Conservation (phyloP, 140 eudicot species). For the Senecio squalidus region DNA sequence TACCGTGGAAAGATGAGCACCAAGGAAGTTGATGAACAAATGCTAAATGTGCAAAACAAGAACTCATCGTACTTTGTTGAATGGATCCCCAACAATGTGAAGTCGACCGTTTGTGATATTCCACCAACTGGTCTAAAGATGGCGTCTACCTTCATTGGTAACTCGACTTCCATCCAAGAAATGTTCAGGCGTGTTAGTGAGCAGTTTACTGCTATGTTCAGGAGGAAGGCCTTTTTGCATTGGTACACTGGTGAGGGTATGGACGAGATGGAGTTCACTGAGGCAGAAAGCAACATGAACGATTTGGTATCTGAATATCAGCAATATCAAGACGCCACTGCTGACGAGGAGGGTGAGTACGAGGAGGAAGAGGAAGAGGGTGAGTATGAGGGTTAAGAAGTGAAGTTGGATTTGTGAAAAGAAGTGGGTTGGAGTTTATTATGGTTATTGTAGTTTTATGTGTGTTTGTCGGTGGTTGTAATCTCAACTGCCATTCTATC, state of each 20-base stretch:
- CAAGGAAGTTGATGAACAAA: conserved; percentile 18
- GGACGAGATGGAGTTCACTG: conserved; percentile 23
- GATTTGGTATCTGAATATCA: conserved; percentile 14
- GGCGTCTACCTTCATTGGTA: conserved; percentile 17
- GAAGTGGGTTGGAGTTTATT: not conserved
- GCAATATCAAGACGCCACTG: conserved; percentile 20
- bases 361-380: conserved; percentile 15
- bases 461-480: conserved; percentile 9
- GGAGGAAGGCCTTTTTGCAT: conserved; percentile 66
- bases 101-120: conserved; percentile 16
- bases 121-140: conserved; percentile 17
- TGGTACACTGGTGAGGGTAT: conserved; percentile 14
- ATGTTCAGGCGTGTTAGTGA: conserved; percentile 41
- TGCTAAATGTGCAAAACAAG: conserved; percentile 20
- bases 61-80: conserved; percentile 21
- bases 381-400: conserved; percentile 6
- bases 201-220: conserved; percentile 57
- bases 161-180: conserved; percentile 16
- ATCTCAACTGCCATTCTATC: not conserved
- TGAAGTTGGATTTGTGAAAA: not conserved
- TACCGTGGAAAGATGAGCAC: conserved; percentile 23
- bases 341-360: conserved; percentile 13
- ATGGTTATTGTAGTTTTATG: not conserved
- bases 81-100: conserved; percentile 21
- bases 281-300: conserved; percentile 16